Conservation (phyloP, 805 yeast genomes). For the Yarrowia yakushimensis region DNA sequence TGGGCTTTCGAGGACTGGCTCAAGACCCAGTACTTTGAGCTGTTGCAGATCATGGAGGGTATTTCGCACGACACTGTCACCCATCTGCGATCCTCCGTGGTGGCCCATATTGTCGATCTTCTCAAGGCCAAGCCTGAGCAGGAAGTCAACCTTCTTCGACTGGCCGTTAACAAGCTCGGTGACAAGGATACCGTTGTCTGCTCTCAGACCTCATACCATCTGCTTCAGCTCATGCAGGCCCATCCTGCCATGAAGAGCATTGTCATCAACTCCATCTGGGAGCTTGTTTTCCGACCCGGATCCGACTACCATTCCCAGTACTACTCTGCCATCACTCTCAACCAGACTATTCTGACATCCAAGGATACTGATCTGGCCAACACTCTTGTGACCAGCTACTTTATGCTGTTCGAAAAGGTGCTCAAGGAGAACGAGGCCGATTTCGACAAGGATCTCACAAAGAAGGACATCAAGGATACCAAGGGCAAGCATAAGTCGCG, state of each 20-base stretch:
- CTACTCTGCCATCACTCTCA: conserved; percentile 81
- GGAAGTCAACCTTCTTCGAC: conserved; percentile 81
- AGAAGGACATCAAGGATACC: conserved; percentile 29
- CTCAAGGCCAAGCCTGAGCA: conserved; percentile 90
- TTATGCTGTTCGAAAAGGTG: conserved; percentile 79
- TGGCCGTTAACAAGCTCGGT: conserved; percentile 92
- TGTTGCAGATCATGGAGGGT: conserved; percentile 70
- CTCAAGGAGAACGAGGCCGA: conserved; percentile 59
- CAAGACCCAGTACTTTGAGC: conserved; percentile 69
- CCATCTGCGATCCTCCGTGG: conserved; percentile 75
- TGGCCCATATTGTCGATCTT: conserved; percentile 74
- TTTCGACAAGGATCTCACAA: conserved; percentile 39
- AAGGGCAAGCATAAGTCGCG: conserved; percentile 49
- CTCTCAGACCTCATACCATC: conserved; percentile 77
- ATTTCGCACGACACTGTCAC: conserved; percentile 88
- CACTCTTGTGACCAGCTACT: conserved; percentile 74
- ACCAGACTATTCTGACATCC: conserved; percentile 84
- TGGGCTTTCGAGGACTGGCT: conserved; percentile 88
- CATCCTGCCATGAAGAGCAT: conserved; percentile 95
- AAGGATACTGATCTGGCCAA: conserved; percentile 81
- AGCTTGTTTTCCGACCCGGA: conserved; percentile 68
- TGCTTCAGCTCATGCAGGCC: conserved; percentile 75
- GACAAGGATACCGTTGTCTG: conserved; percentile 88
- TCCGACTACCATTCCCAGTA: conserved; percentile 81
- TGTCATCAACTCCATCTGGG: conserved; percentile 74